These are phyloP conservation scores for Glebionis coronaria DNA, from an alignment of 129 eudicot genomes.

Conservation along the genomic window DNA sequence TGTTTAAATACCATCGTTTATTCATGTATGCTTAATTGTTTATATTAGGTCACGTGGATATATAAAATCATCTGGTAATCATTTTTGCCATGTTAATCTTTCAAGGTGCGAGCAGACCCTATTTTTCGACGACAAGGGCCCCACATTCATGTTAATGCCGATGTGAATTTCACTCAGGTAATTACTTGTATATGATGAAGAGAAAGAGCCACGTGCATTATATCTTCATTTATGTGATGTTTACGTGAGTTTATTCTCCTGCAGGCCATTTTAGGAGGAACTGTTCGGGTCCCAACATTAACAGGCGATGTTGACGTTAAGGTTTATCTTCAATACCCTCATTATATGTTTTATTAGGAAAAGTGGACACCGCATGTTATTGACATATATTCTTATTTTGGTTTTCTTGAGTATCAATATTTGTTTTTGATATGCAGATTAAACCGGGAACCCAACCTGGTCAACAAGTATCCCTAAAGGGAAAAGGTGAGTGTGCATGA, in stretches of 20 bases:
- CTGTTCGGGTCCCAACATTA: slow-evolving; percentile 79
- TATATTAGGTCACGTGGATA: background rate
- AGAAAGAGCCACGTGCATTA: background rate
- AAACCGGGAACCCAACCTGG: slow-evolving; percentile 95
- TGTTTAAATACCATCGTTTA: background rate
- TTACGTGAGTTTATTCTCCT: slow-evolving; percentile 17
- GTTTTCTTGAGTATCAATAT: background rate
- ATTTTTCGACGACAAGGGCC: slow-evolving; percentile 72
- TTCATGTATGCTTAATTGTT: background rate
- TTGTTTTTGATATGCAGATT: slow-evolving; percentile 39
- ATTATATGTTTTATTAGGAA: background rate
- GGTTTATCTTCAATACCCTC: slow-evolving; percentile 33
- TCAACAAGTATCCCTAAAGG: slow-evolving; percentile 71
- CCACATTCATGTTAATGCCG: slow-evolving; percentile 81
- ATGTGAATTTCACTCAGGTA: slow-evolving; percentile 74
- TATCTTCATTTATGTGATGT: background rate
- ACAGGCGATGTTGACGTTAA: slow-evolving; percentile 85
- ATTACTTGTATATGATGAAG: background rate
- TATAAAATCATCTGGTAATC: background rate
- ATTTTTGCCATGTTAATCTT: slow-evolving; percentile 3
- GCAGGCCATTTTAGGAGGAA: slow-evolving; percentile 89
- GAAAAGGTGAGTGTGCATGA: slow-evolving; percentile 52
- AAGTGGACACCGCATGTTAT: too few species aligned
- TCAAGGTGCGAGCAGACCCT: slow-evolving; percentile 78
- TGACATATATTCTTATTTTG: background rate